Evolutionary conservation across 768 basidiomycete genomes (phyloP).

Genomic region (Ephemerocybe angulata): DNA sequence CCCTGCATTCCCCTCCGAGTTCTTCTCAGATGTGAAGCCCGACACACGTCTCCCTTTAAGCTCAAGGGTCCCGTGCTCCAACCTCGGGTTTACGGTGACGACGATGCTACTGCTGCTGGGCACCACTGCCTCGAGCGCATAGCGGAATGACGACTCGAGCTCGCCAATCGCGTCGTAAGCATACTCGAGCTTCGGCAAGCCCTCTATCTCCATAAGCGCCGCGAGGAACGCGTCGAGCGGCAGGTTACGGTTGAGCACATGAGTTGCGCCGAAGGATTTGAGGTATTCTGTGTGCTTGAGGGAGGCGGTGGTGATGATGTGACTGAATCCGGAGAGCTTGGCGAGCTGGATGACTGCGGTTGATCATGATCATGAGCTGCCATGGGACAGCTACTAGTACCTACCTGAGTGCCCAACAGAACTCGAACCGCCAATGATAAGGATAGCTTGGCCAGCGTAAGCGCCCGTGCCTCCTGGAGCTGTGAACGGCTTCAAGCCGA

Average conservation of each 20-base stretch:
- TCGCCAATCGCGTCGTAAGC: constrained; percentile 23
- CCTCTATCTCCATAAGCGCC: constrained; percentile 14
- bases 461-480: constrained; percentile 20
- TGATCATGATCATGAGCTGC: not conserved
- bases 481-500: constrained; percentile 22
- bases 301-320: constrained; percentile 38
- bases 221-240: not conserved
- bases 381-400: not conserved
- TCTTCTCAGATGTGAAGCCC: constrained; percentile 18
- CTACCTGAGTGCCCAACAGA: constrained; percentile 27
- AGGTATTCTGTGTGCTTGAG: constrained; percentile 25
- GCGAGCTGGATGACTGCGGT: constrained; percentile 35
- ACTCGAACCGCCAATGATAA: constrained; percentile 27
- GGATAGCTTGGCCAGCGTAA: constrained; percentile 27
- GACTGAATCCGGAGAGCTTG: constrained; percentile 33
- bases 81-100: constrained; percentile 28
- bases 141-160: constrained; percentile 11
- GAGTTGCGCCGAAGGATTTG: constrained; percentile 38
- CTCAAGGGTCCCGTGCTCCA: too few relatives aligned
- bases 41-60: constrained; percentile 7
- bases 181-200: constrained; percentile 15
- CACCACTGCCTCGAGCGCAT: constrained; percentile 25
- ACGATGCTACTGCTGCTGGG: constrained; percentile 34
- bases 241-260: constrained; percentile 33
- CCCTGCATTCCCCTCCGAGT: constrained; percentile 17